Evolutionary conservation across 495 filamentous ascomycete genomes (phyloP).

Genomic region (Penicillium atrosanguineum): DNA sequence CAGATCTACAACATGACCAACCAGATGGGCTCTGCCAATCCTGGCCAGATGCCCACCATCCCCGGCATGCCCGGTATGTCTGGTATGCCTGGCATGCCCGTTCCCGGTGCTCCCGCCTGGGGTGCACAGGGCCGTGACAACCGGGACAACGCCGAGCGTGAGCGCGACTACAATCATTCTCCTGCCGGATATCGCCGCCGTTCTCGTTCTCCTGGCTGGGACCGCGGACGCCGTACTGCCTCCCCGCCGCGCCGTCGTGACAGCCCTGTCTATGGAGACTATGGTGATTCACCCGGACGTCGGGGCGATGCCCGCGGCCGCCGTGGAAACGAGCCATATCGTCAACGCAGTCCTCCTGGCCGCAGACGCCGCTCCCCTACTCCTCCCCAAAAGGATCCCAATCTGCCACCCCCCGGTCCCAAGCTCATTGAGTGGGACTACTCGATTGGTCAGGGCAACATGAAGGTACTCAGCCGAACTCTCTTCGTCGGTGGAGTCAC

Average conservation of each 20-base stretch:
- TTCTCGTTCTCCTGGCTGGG: slow-evolving; percentile 72
- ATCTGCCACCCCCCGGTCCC: slow-evolving; percentile 55
- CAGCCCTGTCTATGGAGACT: slow-evolving; percentile 71
- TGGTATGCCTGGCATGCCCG: slow-evolving; percentile 15
- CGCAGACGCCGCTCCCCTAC: slow-evolving; percentile 62
- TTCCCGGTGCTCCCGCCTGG: slow-evolving; percentile 34
- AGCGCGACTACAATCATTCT: slow-evolving; percentile 55
- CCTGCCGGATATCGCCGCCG: slow-evolving; percentile 63
- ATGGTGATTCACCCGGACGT: slow-evolving; percentile 58
- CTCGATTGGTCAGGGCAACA: slow-evolving; percentile 65
- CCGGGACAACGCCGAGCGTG: slow-evolving; percentile 63
- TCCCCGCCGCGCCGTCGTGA: slow-evolving; percentile 60
- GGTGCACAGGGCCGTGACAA: slow-evolving; percentile 40
- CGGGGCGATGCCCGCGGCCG: slow-evolving; percentile 57
- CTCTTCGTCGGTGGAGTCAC: slow-evolving; percentile 96
- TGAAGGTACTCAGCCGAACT: slow-evolving; percentile 93
- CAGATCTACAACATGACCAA: slow-evolving; percentile 45
- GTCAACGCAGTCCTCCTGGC: slow-evolving; percentile 74
- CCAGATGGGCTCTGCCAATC: slow-evolving; percentile 29
- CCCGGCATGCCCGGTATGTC: slow-evolving; percentile 20
- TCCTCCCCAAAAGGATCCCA: slow-evolving; percentile 52
- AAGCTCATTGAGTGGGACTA: slow-evolving; percentile 84
- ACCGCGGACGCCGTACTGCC: slow-evolving; percentile 56
- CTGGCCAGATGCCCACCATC: slow-evolving; percentile 32
- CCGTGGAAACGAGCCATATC: slow-evolving; percentile 60